These are phyloP conservation scores for Polygonum maritimum DNA, from an alignment of 148 eudicot genomes.

Conservation along the genomic window DNA sequence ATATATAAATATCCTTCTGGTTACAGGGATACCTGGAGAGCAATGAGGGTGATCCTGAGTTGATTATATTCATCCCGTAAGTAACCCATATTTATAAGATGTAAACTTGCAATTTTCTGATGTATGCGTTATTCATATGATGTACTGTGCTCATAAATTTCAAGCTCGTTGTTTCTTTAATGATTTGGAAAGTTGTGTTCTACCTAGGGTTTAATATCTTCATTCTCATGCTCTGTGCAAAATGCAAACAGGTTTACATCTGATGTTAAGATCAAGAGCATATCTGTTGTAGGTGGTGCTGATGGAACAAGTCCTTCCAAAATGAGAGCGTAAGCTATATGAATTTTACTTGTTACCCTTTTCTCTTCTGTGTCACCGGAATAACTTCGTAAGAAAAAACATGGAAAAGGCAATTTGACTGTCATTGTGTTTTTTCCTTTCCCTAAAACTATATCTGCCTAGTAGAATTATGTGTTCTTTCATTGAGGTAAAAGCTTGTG, in stretches of 20 bases:
- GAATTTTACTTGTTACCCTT: background rate
- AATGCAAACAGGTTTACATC: slow-evolving; percentile 59
- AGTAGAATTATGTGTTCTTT: background rate
- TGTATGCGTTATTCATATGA: background rate
- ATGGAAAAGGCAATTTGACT: background rate
- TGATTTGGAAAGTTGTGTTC: background rate
- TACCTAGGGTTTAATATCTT: background rate
- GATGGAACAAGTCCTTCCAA: slow-evolving; percentile 98
- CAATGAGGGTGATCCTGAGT: slow-evolving; percentile 95
- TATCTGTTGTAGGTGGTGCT: slow-evolving; percentile 90
- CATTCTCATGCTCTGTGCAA: background rate
- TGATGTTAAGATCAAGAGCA: slow-evolving; percentile 97
- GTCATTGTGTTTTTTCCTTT: background rate
- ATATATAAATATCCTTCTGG: slow-evolving; percentile 3
- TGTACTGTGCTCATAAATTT: background rate
- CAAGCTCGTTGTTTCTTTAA: background rate
- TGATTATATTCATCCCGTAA: slow-evolving; percentile 92
- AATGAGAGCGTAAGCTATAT: slow-evolving; percentile 86
- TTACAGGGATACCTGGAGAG: slow-evolving; percentile 83
- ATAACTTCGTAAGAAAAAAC: background rate
- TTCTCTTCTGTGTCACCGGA: background rate
- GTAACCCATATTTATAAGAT: slow-evolving; percentile 17
- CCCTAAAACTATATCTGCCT: background rate
- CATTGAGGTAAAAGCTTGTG: background rate
- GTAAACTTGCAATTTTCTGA: background rate